phyloP scores from a whole-genome alignment of 495 filamentous ascomycete genomes.

The Hypoxylon cercidicola region DNA sequence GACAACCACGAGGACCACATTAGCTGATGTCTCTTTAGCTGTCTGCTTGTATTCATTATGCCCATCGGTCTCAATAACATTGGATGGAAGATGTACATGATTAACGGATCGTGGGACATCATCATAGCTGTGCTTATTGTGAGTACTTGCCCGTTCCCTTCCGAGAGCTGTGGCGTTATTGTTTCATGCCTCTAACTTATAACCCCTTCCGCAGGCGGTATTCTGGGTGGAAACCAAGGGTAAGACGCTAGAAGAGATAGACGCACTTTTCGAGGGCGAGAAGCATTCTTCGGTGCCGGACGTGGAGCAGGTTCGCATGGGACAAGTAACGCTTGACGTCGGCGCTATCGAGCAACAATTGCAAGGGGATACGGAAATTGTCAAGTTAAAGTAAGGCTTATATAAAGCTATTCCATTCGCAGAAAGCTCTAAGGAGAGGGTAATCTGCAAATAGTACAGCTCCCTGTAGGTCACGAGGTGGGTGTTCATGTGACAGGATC shows the following conservation, averaged over 20 bases:
- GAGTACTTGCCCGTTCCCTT: slow-evolving; percentile 8
- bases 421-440: not conserved
- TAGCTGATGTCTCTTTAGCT: slow-evolving; percentile 25
- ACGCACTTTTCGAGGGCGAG: slow-evolving; percentile 49
- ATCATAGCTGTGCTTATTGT: slow-evolving; percentile 42
- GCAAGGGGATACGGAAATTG: slow-evolving; percentile 56
- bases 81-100: slow-evolving; percentile 50
- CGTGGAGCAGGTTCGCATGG: slow-evolving; percentile 51
- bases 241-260: slow-evolving; percentile 49
- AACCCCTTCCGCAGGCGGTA: slow-evolving; percentile 21
- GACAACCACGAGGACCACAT: not conserved
- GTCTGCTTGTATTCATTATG: slow-evolving; percentile 59
- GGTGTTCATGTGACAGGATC: too few relatives aligned
- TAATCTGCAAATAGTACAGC: too few relatives aligned
- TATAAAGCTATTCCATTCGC: not conserved
- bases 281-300: slow-evolving; percentile 59
- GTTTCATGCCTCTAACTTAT: slow-evolving; percentile 8
- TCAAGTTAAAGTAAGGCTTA: not conserved
- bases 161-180: not conserved
- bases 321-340: slow-evolving; percentile 60
- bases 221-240: slow-evolving; percentile 50
- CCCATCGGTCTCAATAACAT: slow-evolving; percentile 56
- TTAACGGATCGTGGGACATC: slow-evolving; percentile 48
- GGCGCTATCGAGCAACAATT: slow-evolving; percentile 76
- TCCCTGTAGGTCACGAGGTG: too few relatives aligned